Evolutionary conservation across 495 filamentous ascomycete genomes (phyloP), one percentile per base, ranked within the genome.

Genomic region (Annulohypoxylon nitens): DNA sequence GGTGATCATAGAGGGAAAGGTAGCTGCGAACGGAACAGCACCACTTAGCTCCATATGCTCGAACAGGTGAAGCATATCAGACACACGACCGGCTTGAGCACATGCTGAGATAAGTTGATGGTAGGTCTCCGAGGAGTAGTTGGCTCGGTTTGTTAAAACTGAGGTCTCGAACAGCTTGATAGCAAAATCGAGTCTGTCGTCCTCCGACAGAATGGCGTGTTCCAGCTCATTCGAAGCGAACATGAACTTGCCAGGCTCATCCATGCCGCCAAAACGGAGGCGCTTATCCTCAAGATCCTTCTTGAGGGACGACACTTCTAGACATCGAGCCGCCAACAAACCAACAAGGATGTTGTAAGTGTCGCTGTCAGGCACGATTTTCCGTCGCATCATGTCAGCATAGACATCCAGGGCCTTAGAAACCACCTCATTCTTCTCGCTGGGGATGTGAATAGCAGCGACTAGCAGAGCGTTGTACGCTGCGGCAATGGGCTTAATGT

Each of bases 331-430:
- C 23, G 94, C 91, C 36, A 98, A 87, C 43, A 97, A 82, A 70
- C 92, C 88, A 67, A 99, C 91, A 10, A 99, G 82, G 2, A 91
- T 93, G 75, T 93, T 88, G 81, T 97, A 98, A 6, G 94, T 98
- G 61, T 90, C 87, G 66, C 90, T 89, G 76, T 97, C 91, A 14
- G 95, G 95, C 26, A 86, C 81, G 47, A 98, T 90, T 75, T 90
- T 91, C 54, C 94, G 92, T 68, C 92, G 88, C 72, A 97, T 90
- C 95, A 99, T 97, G 79, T 98, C 93, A 47, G 93, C 91, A 83
- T 98, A 98, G 65, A 98, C 91, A 85, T 95, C 94, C 55, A 98
- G 88, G 5, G 93, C 94, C 82, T 97, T 97, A 53, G 93, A 89
- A 25, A 97, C 91, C 9, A 94, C 87, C 81, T 94, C 92, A 57